Evolutionary conservation across 2,329 filamentous ascomycete species (phyloP), one percentile per base, ranked within the genome.

Genomic region (Aspergillus sergii): DNA sequence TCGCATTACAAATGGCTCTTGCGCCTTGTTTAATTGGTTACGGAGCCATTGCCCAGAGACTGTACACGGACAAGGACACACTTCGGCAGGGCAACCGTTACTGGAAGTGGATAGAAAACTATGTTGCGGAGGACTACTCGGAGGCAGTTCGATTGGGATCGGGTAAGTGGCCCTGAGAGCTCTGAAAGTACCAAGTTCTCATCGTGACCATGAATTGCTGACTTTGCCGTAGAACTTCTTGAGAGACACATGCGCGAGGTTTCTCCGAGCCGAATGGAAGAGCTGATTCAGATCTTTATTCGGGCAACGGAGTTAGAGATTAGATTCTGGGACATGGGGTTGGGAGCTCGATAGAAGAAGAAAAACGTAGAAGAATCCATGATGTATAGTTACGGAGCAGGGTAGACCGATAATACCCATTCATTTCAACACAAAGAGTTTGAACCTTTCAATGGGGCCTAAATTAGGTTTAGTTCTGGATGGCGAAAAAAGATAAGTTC

Each of bases 21-120:
- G 88, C 94, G 16, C 93, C 94, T 0, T 97, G 94, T 74, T 83
- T 97, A 36, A 85, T 97, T n/a, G 94, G 94, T 48, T 97, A 98
- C 75, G 90, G 90, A 11, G 87, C 87, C 61, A 91, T 96, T 64
- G 94, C 92, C 7, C 84, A 85, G 71, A 86, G 92, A 71, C 82
- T 97, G 3, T 84, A 88, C 69, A 82, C 82, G 16, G 88, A 91
- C 65, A 79, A 84, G 56, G 82, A 81, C n/a, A 90, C 88, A 41
- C 71, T 81, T 56, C 83, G 84, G 45, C 83, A 90, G 14, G 87
- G 82, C 0, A 96, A 94, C 75, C 83, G 80, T 21, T 98, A 96
- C 80, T 95, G 91, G 90, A 86, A 88, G 53, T 98, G 94, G 94
- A 92, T 98, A 68, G 84, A 94, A 74, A 96, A 92, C 72, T 98